Percentiles rank a stretch among this genome's conserved stretches.
phyloP scores from a whole-genome alignment of 352 stramenopile species.

The Globisporangium perplexum region DNA sequence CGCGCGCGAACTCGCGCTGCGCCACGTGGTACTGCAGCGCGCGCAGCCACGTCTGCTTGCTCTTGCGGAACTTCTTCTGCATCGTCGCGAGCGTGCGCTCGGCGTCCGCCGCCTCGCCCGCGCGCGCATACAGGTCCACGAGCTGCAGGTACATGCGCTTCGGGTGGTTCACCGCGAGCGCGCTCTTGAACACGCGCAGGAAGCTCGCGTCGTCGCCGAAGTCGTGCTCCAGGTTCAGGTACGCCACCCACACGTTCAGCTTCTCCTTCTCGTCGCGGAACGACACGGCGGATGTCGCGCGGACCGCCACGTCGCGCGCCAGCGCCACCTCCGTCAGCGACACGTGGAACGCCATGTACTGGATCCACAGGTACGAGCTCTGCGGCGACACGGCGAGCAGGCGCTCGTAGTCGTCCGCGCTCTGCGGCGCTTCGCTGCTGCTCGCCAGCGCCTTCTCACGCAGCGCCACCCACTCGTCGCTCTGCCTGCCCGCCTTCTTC shows the following conservation, averaged over 20 bases:
- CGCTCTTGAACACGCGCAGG: constrained; percentile 87
- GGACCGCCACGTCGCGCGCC: constrained; percentile 89
- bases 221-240: constrained; percentile 95
- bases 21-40: constrained; percentile 85
- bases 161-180: constrained; percentile 91
- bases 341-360: constrained; percentile 98
- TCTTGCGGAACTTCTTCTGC: constrained; percentile 91
- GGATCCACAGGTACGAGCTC: constrained; percentile 96
- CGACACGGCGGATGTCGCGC: constrained; percentile 92
- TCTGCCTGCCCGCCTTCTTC: constrained; percentile 90
- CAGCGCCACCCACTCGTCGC: constrained; percentile 92
- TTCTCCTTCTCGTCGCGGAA: constrained; percentile 96
- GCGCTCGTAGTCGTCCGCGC: constrained; percentile 93
- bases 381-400: constrained; percentile 92
- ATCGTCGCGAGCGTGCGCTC: constrained; percentile 77
- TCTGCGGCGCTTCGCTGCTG: constrained; percentile 90
- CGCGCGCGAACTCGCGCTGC: constrained; percentile 57
- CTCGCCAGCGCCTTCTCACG: constrained; percentile 92
- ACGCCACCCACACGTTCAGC: constrained; percentile 96
- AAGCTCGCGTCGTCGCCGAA: constrained; percentile 92
- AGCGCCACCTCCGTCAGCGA: constrained; percentile 92
- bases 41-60: constrained; percentile 86
- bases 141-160: constrained; percentile 95
- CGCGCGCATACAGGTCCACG: constrained; percentile 89
- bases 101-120: constrained; percentile 60